Evolutionary conservation across 2,329 filamentous ascomycete species (phyloP).

Genomic region (Calonectria crousiana): DNA sequence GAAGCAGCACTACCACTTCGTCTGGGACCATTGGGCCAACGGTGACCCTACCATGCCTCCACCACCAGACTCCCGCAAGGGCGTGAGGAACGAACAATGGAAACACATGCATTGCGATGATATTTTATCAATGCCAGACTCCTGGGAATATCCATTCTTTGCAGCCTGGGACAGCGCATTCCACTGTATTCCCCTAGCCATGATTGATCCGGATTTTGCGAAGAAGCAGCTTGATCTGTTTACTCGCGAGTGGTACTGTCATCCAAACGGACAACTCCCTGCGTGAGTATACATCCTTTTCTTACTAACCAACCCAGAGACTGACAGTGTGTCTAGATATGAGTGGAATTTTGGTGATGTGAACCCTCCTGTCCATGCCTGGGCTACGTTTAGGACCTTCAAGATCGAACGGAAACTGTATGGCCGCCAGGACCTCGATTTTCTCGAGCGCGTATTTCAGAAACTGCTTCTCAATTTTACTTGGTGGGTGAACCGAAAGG

Average conservation of each 20-base stretch:
- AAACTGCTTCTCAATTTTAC: conserved; percentile 97
- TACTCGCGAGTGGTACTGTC: conserved; percentile 98
- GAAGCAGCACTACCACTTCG: conserved; percentile 96
- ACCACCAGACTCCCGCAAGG: conserved; percentile 83
- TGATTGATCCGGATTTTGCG: conserved; percentile 97
- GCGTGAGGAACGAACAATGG: conserved; percentile 89
- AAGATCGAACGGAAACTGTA: conserved; percentile 99
- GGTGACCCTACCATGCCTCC: conserved; percentile 91
- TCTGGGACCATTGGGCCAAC: conserved; percentile 98
- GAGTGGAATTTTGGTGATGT: conserved; percentile 99
- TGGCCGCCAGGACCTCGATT: conserved; percentile 92
- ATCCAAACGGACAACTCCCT: conserved; percentile 94
- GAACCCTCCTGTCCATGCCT: conserved; percentile 95
- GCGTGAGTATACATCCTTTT: conserved; percentile 67
- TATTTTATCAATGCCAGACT: conserved; percentile 97
- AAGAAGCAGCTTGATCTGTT: conserved; percentile 98
- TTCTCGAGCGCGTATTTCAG: conserved; percentile 95
- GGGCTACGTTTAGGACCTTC: conserved; percentile 95
- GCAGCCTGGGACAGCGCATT: conserved; percentile 98
- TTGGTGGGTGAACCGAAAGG: conserved; percentile 99
- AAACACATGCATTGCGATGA: conserved; percentile 96
- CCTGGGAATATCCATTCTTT: conserved; percentile 99
- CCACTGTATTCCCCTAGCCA: conserved; percentile 94
- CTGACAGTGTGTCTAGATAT: conserved; percentile 58
- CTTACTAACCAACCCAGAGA: background rate